These are phyloP conservation scores for Tolypocladium album DNA, from an alignment of 2,329 filamentous ascomycete species.

Conservation along the genomic window DNA sequence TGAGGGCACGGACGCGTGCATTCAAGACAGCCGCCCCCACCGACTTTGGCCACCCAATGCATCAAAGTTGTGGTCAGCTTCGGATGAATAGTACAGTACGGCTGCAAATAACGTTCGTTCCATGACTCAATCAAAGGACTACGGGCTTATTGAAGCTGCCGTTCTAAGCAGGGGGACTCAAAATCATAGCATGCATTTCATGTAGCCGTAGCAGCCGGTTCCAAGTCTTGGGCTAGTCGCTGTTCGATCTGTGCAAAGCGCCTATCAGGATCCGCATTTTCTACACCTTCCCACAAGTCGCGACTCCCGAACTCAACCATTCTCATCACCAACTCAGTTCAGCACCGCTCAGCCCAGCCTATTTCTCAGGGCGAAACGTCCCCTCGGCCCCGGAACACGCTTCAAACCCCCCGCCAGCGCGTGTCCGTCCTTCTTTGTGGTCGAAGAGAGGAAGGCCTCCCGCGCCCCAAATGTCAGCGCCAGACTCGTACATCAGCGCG, in stretches of 20 bases:
- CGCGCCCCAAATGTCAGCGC: constrained; percentile 3
- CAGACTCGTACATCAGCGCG: constrained; percentile 18
- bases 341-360: background rate
- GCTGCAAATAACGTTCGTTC: background rate
- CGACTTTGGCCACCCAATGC: background rate
- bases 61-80: background rate
- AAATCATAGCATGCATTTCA: background rate
- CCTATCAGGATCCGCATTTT: no score
- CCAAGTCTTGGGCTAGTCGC: background rate
- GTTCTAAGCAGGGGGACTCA: background rate
- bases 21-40: no score
- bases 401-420: background rate
- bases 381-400: background rate
- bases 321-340: background rate
- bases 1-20: no score
- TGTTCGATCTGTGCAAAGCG: background rate
- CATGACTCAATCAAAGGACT: background rate
- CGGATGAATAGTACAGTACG: background rate
- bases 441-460: background rate
- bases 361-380: background rate
- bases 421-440: background rate
- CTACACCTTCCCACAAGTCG: background rate
- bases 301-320: background rate
- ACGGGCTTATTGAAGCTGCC: background rate
- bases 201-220: background rate